A percentile compares a stretch with the other conserved stretches of the same genome.
phyloP scores from a whole-genome alignment of 345 rosid genomes.

The Pseudoturritis turrita region DNA sequence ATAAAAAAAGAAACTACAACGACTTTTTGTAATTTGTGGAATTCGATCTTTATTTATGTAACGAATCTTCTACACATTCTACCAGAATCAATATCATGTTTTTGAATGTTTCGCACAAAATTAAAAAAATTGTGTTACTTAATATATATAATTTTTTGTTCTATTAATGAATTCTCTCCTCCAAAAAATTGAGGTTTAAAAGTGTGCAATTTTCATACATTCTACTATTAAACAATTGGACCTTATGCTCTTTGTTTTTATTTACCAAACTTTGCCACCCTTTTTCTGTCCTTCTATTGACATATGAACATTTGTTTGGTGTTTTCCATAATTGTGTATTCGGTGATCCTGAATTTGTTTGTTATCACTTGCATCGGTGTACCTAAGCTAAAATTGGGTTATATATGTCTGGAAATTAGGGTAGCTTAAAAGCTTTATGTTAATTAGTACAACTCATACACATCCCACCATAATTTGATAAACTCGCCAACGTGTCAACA shows the following conservation, averaged over 20 bases:
- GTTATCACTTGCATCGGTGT: not conserved
- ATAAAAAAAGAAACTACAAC: too few relatives aligned
- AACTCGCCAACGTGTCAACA: constrained; percentile 29
- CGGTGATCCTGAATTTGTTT: not conserved
- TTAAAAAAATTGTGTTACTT: too few relatives aligned
- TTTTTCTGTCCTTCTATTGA: not conserved
- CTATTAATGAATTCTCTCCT: too few relatives aligned
- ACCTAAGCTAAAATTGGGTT: not conserved
- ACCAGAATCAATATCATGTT: too few relatives aligned
- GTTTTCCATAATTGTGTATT: not conserved
- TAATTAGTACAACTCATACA: constrained; percentile 28
- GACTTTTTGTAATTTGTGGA: too few relatives aligned
- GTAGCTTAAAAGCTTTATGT: constrained; percentile 21
- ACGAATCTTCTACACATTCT: too few relatives aligned
- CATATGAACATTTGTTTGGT: not conserved
- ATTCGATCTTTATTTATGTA: too few relatives aligned
- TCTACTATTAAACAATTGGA: not conserved
- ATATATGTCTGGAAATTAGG: constrained; percentile 5
- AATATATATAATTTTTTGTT: too few relatives aligned
- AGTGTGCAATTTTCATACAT: not conserved
- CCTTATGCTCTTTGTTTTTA: too few relatives aligned
- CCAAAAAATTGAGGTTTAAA: too few relatives aligned
- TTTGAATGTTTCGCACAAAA: too few relatives aligned
- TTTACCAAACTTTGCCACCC: not conserved
- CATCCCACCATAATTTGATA: constrained; percentile 24